These are phyloP conservation scores for Ochetophila trinervis DNA, from an alignment of 306 rosid species.

Conservation along the genomic window DNA sequence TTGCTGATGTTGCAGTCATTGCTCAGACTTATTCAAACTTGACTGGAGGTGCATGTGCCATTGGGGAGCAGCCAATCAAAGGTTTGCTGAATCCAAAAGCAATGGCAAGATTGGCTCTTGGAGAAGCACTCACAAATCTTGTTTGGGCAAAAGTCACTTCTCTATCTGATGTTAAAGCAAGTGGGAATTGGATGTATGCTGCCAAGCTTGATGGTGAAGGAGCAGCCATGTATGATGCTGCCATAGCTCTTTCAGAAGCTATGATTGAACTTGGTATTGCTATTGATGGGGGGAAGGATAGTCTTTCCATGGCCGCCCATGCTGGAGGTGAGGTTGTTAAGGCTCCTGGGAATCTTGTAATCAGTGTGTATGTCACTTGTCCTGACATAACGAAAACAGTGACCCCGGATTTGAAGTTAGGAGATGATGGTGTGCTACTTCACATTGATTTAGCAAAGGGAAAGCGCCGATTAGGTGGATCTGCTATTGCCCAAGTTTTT, in stretches of 20 bases:
- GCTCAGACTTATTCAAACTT: constrained; percentile 68
- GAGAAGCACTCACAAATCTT: constrained; percentile 95
- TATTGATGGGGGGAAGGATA: constrained; percentile 90
- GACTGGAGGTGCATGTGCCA: constrained; percentile 86
- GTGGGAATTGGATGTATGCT: constrained; percentile 92
- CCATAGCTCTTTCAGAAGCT: constrained; percentile 58
- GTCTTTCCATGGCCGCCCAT: constrained; percentile 90
- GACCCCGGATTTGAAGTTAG: constrained; percentile 82
- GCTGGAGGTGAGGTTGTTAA: constrained; percentile 73
- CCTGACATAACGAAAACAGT: constrained; percentile 88
- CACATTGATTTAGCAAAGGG: constrained; percentile 79
- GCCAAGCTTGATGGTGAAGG: constrained; percentile 95
- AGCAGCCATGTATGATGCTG: constrained; percentile 86
- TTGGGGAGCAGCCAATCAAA: constrained; percentile 90
- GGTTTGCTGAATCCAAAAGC: constrained; percentile 85
- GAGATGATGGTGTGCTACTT: constrained; percentile 71
- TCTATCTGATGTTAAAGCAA: constrained; percentile 88
- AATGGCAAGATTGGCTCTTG: constrained; percentile 92
- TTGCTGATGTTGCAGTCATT: constrained; percentile 83
- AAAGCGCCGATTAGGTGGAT: constrained; percentile 77
- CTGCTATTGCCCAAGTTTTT: constrained; percentile 83
- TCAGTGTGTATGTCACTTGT: constrained; percentile 86
- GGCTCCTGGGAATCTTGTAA: constrained; percentile 95
- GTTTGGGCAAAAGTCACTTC: constrained; percentile 88
- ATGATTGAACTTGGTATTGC: constrained; percentile 83